Evolutionary conservation across 139 green algal species (phyloP), one percentile per base, ranked within the genome.

Genomic region (Chlorella sp.): DNA sequence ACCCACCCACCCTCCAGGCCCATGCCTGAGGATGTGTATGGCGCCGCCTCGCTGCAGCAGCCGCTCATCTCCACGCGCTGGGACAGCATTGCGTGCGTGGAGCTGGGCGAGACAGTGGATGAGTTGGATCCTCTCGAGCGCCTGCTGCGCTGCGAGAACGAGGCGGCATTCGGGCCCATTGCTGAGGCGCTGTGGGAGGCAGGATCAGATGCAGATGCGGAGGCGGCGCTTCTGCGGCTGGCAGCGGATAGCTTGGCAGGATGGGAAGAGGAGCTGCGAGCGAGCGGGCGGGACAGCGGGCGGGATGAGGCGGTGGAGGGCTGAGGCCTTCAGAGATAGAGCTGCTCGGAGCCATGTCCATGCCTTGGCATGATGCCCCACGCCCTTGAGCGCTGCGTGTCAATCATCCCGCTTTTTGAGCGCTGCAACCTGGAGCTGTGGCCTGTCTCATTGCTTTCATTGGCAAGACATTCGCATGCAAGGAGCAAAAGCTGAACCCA

Each of bases 131-230:
- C 83, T 21, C 62, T 97, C 75, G 95, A 98, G 87, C 89, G 95
- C 1, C 80, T 98, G 60, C 87, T 98, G 78, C 88, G 94, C 23
- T 97, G 94, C 87, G 82, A 91, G 41, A 87, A 85, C 60, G 87
- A 93, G 18, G 73, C 83, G 0, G 91, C 92, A 17, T 94, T 97
- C 83, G 81, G 64, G 2, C 82, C 83, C 16, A 94, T 98, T 0
- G 90, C 93, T 16, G 87, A 86, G 34, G 84, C 88, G 15, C 87
- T 98, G 20, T 98, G 94, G 94, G 90, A 96, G 17, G 86, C 82
- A 5, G 63, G 1, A 23, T 90, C 73, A 28, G 94, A 97, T 47
- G 82, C 63, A 0, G 89, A 93, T 1, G 94, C 93, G 7, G 34
- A 91, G 44, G 55, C 38, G 6, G 67, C 67, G 18, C 78, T 97